Evolutionary conservation across 352 stramenopile genomes (phyloP).

Genomic region (Halophytophthora batemanensis): DNA sequence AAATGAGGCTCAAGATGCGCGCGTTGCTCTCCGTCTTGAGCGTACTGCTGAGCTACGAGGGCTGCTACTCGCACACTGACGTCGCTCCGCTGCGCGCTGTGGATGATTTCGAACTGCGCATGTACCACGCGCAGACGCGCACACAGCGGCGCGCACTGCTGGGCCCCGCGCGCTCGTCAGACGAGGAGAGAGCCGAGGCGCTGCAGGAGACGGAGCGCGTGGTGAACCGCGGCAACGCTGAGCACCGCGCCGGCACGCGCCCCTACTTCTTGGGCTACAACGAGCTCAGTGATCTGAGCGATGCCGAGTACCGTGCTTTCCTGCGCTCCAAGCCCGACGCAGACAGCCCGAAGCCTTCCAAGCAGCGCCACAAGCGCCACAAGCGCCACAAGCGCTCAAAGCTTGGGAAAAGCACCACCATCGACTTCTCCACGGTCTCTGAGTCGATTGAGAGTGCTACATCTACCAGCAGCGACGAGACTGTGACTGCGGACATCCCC

Average conservation of each 20-base stretch:
- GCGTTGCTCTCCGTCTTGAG: constrained; percentile 8
- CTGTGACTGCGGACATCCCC: constrained; percentile 31
- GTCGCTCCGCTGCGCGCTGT: constrained; percentile 7
- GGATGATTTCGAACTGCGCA: constrained; percentile 21
- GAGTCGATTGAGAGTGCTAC: constrained; percentile 14
- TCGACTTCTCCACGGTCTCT: constrained; percentile 22
- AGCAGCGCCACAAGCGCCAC: constrained; percentile 16
- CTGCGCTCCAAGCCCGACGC: constrained; percentile 43
- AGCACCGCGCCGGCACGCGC: constrained; percentile 31
- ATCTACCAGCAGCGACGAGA: constrained; percentile 9
- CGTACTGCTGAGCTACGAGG: too few species aligned
- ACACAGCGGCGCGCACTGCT: constrained; percentile 23
- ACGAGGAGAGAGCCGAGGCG: constrained; percentile 38
- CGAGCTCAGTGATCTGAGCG: constrained; percentile 61
- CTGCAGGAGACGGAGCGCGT: constrained; percentile 37
- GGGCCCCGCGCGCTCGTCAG: constrained; percentile 42
- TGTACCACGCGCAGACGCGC: constrained; percentile 24
- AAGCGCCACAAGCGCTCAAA: constrained; percentile 4
- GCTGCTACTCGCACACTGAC: constrained; percentile 1
- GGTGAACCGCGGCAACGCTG: constrained; percentile 45
- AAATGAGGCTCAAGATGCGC: constrained; percentile 14
- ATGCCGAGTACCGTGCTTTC: constrained; percentile 62
- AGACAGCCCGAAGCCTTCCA: constrained; percentile 11
- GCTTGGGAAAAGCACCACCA: constrained; percentile 14
- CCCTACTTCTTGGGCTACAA: constrained; percentile 65